phyloP scores from a whole-genome alignment of 2,329 filamentous ascomycete species.

The Tolypocladium amazonense region DNA sequence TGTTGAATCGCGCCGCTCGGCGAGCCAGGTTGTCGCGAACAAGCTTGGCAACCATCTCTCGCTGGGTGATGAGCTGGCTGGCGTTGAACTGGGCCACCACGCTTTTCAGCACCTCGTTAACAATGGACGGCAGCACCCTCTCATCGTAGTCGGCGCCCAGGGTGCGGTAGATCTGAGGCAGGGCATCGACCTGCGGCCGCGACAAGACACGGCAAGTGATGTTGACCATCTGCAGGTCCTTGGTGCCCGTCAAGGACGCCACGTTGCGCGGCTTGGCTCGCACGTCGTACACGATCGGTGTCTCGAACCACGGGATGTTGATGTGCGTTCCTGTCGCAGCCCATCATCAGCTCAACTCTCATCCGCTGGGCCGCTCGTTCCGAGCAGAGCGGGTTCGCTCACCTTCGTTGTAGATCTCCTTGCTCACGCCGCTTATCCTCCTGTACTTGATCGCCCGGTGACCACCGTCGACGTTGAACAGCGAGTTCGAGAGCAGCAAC shows the following conservation, averaged over 20 bases:
- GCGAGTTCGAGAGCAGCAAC: slow-evolving; percentile 45
- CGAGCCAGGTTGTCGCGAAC: slow-evolving; percentile 88
- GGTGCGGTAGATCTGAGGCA: slow-evolving; percentile 95
- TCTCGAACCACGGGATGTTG: slow-evolving; percentile 93
- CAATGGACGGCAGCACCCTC: slow-evolving; percentile 90
- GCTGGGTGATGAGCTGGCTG: slow-evolving; percentile 94
- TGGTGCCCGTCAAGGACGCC: slow-evolving; percentile 92
- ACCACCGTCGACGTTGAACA: slow-evolving; percentile 89
- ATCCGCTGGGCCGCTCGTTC: neutral
- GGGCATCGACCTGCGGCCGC: slow-evolving; percentile 72
- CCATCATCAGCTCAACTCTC: slow-evolving; percentile 5
- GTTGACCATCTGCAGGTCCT: slow-evolving; percentile 99
- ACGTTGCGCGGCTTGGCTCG: slow-evolving; percentile 96
- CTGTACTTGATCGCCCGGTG: slow-evolving; percentile 99
- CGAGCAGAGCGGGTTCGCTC: slow-evolving; percentile 9
- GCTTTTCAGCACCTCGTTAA: slow-evolving; percentile 97
- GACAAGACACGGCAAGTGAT: slow-evolving; percentile 99
- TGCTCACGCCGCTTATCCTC: slow-evolving; percentile 81
- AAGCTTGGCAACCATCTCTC: slow-evolving; percentile 87
- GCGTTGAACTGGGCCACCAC: slow-evolving; percentile 99
- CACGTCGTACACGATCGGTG: slow-evolving; percentile 92
- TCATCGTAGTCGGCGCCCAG: slow-evolving; percentile 95
- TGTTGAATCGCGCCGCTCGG: slow-evolving; percentile 92
- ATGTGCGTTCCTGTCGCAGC: slow-evolving; percentile 70
- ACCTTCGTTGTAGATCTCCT: slow-evolving; percentile 96